Conservation (phyloP, 2,329 filamentous ascomycete species). For the Plectosphaerella cucumerina region DNA sequence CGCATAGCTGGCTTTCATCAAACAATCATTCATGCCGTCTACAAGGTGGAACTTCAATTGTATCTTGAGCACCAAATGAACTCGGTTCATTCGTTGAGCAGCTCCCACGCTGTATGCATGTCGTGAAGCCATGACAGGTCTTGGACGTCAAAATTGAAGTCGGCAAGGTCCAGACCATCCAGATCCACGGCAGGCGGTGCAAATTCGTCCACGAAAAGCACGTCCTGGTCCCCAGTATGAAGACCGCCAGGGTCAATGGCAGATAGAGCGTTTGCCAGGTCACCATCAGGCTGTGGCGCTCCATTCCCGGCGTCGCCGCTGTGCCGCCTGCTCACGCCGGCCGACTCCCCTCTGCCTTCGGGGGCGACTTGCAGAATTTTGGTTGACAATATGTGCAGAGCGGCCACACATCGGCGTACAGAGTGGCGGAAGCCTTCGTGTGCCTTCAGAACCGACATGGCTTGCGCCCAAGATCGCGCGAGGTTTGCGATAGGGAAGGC, state of each 20-base stretch:
- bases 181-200: conserved; percentile 15
- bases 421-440: conserved; percentile 29
- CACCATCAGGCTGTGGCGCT: background rate
- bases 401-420: conserved; percentile 25
- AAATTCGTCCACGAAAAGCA: conserved; percentile 14
- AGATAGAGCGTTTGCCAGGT: background rate
- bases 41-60: too few species aligned
- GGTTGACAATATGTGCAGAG: conserved; percentile 26
- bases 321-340: background rate
- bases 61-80: too few species aligned
- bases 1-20: too few species aligned
- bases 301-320: background rate
- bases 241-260: too few species aligned
- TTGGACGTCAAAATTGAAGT: conserved; percentile 24
- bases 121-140: conserved; percentile 29
- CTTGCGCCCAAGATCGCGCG: conserved; percentile 24
- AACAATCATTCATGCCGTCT: too few species aligned
- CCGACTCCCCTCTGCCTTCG: background rate
- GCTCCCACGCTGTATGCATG: conserved; percentile 24
- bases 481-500: conserved; percentile 21
- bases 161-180: conserved; percentile 17
- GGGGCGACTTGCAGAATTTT: conserved; percentile 22
- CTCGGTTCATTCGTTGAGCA: conserved; percentile 15
- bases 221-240: background rate
- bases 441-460: conserved; percentile 24